Base-by-base conservation (phyloP, 192 early-diverging fungal genomes). In the Coemansia sp. region DNA sequence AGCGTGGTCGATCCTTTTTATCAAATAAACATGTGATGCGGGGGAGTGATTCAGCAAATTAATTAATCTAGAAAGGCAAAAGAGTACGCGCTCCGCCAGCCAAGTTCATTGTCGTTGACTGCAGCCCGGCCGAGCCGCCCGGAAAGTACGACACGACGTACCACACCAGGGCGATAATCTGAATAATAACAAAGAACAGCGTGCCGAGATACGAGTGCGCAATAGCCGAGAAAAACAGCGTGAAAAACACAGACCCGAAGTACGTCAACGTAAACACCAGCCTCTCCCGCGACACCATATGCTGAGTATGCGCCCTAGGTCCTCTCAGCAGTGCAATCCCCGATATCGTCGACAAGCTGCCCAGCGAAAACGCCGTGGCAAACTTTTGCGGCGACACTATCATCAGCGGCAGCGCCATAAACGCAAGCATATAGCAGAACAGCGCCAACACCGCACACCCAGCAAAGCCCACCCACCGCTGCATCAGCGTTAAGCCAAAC, bases 141-240 rank as follows among this genome's bases (percentile, higher is more conserved):
- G 93, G 94, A 36, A 93, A 86, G 75, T 96, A 96, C 11, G 89
- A 91, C 9, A 88, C 92, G 80, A 94, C 87, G 52, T 88, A 96
- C 89, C 94, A 96, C 5, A 93, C 69, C 34, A 98, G 82, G 0
- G 94, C 90, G 13, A 94, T 65, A 8, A 95, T 76, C 83, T 98
- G 94, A 11, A 95, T 64, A 3, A 96, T 78, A 15, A 89, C 90
- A 72, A 84, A 90, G 20, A 96, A 72, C 60, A 98, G 88, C 7
- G 93, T 95, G 68, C 93, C 75, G 43, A 95, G 64, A 72, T 92
- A 94, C 62, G 80, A 87, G 87, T 86, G 89, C 92, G 90, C 49
- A 55, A 87, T 87, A 5, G 72, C 66, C 29, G 93, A 91, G 73
- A 91, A 92, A 65, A 93, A 97, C 64, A 99, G 85, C 2, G 95